Evolutionary conservation across 2,329 filamentous ascomycete species (phyloP).

Genomic region (Penicillium sp.): DNA sequence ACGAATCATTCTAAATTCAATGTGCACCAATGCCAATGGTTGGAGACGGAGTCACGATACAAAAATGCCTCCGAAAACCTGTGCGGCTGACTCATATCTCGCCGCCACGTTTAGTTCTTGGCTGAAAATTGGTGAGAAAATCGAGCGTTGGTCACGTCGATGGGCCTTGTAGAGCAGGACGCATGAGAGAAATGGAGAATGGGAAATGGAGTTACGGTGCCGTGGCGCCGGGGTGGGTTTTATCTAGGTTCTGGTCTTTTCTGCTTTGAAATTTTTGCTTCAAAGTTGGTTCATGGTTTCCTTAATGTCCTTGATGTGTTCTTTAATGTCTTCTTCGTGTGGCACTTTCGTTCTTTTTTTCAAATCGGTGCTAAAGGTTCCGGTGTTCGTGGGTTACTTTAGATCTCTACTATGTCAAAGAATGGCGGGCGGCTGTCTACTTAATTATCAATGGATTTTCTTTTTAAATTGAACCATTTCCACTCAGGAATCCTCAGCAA

Average conservation of each 20-base stretch:
- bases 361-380: neutral
- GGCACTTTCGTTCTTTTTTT: neutral
- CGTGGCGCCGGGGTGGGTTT: neutral
- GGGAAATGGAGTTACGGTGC: slow-evolving; percentile 2
- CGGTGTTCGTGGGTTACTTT: slow-evolving; percentile 5
- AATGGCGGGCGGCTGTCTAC: slow-evolving; percentile 8
- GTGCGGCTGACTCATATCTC: slow-evolving; percentile 6
- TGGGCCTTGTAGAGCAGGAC: slow-evolving; percentile 10
- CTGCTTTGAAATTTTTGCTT: neutral
- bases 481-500: neutral
- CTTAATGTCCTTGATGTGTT: neutral
- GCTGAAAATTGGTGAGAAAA: neutral
- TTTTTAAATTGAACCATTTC: neutral
- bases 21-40: neutral
- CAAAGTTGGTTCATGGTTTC: neutral
- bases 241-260: slow-evolving; percentile 1
- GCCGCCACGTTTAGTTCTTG: neutral
- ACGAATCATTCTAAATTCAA: neutral
- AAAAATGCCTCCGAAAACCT: neutral
- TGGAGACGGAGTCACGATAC: slow-evolving; percentile 3
- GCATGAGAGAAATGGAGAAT: neutral
- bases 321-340: neutral
- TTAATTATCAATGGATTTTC: neutral
- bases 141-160: slow-evolving; percentile 7
- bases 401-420: slow-evolving; percentile 13